Evolutionary conservation across 768 basidiomycete species (phyloP).

Genomic region (Tricholoma saponaceum): DNA sequence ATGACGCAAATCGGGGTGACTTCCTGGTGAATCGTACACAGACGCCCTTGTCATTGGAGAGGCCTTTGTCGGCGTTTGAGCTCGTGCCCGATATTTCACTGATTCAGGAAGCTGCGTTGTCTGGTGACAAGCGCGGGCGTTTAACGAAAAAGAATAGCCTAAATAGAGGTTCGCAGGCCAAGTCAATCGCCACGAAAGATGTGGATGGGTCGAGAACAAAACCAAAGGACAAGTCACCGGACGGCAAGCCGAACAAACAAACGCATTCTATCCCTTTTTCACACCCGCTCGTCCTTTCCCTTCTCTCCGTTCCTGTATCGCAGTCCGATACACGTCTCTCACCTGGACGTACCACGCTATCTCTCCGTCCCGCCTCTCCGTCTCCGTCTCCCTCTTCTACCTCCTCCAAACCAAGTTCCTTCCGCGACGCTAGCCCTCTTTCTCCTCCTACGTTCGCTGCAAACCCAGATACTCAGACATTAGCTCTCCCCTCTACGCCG

Average conservation of each 20-base stretch:
- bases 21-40: background rate
- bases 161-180: background rate
- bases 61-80: background rate
- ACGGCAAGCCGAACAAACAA: background rate
- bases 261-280: background rate
- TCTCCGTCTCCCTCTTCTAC: background rate
- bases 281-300: background rate
- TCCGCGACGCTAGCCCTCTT: background rate
- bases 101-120: background rate
- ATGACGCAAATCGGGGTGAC: constrained; percentile 1
- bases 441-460: constrained; percentile 12
- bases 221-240: background rate
- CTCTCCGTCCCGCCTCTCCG: background rate
- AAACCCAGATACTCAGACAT: constrained; percentile 11
- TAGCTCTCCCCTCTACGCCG: constrained; percentile 13
- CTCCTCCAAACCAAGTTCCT: background rate
- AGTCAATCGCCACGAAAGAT: background rate
- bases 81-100: background rate
- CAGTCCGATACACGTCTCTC: background rate
- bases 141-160: background rate
- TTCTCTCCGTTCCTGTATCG: background rate
- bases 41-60: constrained; percentile 7
- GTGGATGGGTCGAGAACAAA: background rate
- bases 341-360: background rate
- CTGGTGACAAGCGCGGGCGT: background rate